Conservation (phyloP, 2,329 filamentous ascomycete genomes). For the Coniochaeta ligniaria region DNA sequence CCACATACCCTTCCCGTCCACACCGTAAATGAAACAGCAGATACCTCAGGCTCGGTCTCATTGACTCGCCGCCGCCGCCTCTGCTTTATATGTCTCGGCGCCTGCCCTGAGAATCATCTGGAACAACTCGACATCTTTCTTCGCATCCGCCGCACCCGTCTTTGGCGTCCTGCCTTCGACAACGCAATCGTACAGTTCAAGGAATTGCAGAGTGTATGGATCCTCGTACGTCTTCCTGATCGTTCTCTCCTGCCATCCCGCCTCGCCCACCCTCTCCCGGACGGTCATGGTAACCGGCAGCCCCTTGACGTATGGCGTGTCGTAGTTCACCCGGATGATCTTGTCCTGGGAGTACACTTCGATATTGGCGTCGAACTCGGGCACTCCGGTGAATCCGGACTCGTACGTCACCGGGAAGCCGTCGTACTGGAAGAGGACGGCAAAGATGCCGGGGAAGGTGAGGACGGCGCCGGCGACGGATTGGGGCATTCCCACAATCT, state of each 20-base stretch:
- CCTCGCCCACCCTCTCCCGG: constrained; percentile 30
- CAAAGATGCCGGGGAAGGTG: constrained; percentile 20
- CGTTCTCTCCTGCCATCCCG: constrained; percentile 27
- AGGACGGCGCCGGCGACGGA: constrained; percentile 32
- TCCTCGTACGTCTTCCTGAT: constrained; percentile 38
- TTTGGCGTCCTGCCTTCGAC: constrained; percentile 15
- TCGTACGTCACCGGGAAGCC: constrained; percentile 50
- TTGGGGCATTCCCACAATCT: constrained; percentile 39
- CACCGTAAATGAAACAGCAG: too few species aligned
- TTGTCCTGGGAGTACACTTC: constrained; percentile 47
- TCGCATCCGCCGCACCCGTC: constrained; percentile 19
- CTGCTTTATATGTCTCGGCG: not conserved
- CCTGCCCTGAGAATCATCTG: constrained; percentile 18
- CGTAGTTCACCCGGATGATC: constrained; percentile 44
- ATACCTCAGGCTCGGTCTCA: too few species aligned
- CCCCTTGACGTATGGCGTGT: constrained; percentile 52
- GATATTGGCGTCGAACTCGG: constrained; percentile 43
- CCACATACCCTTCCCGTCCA: too few species aligned
- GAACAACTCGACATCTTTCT: constrained; percentile 23
- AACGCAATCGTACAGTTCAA: constrained; percentile 22
- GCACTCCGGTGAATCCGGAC: constrained; percentile 44
- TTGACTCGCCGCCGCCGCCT: not conserved
- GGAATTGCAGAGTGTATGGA: constrained; percentile 28
- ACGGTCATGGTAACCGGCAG: constrained; percentile 41
- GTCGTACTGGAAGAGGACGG: constrained; percentile 35